Evolutionary conservation across 495 filamentous ascomycete species (phyloP).

Genomic region (Tuber calosporum): DNA sequence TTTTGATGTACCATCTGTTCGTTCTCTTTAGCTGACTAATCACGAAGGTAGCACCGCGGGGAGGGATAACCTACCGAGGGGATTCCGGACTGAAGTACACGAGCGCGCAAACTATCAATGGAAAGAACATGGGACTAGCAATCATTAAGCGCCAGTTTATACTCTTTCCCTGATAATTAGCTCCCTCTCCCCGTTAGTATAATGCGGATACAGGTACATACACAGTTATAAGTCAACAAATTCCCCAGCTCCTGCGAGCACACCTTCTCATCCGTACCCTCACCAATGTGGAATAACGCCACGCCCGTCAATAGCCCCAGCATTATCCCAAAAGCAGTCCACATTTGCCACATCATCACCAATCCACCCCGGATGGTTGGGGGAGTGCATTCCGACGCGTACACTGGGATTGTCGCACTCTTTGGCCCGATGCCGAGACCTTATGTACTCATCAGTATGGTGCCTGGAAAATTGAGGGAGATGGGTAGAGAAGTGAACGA

Average conservation of each 20-base stretch:
- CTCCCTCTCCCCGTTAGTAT: conserved; percentile 21
- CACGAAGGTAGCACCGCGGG: conserved; percentile 36
- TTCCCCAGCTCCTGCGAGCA: neutral
- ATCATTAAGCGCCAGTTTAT: conserved; percentile 78
- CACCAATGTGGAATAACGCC: conserved; percentile 57
- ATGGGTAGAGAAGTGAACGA: conserved; percentile 53
- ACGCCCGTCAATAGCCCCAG: conserved; percentile 63
- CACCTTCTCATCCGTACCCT: conserved; percentile 44
- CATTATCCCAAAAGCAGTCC: conserved; percentile 76
- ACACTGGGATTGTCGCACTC: conserved; percentile 69
- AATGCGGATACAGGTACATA: neutral
- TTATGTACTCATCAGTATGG: conserved; percentile 52
- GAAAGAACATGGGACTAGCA: conserved; percentile 67
- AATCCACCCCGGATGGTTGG: conserved; percentile 64
- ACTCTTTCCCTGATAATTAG: conserved; percentile 47
- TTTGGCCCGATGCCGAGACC: conserved; percentile 69
- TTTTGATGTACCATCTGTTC: conserved; percentile 67
- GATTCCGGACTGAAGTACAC: conserved; percentile 70
- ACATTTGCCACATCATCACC: conserved; percentile 78
- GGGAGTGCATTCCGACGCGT: conserved; percentile 67
- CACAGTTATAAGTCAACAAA: conserved; percentile 40
- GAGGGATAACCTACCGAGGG: conserved; percentile 45
- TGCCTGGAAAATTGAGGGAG: conserved; percentile 52
- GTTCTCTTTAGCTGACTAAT: conserved; percentile 47
- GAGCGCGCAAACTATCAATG: conserved; percentile 59